Evolutionary conservation across 345 rosid genomes (phyloP).

Genomic region (Camelina hispida): DNA sequence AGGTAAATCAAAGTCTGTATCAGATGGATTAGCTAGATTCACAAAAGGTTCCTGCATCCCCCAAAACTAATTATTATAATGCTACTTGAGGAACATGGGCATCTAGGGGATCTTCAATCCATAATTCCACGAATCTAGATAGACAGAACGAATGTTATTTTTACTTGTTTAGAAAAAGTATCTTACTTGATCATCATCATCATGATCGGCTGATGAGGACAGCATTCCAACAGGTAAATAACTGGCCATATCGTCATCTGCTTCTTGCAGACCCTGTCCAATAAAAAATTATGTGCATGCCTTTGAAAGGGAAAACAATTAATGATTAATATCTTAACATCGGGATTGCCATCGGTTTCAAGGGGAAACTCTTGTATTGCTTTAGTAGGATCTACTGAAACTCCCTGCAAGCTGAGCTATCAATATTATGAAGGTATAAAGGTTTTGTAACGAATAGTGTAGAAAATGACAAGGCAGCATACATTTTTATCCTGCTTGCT

Average conservation of each 20-base stretch:
- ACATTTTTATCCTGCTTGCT: not conserved
- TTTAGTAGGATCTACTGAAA: not conserved
- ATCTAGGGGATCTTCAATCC: not conserved
- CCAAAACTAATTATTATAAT: not conserved
- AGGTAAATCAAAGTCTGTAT: constrained; percentile 8
- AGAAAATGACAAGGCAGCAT: not conserved
- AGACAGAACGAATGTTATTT: not conserved
- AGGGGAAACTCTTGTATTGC: not conserved
- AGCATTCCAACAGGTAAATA: not conserved
- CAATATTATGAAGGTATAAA: not conserved
- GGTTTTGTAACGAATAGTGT: not conserved
- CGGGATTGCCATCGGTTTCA: not conserved
- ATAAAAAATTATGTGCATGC: not conserved
- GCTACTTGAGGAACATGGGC: not conserved
- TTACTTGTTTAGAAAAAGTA: not conserved
- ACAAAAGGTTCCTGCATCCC: not conserved
- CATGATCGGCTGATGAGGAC: not conserved
- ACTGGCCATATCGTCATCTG: not conserved
- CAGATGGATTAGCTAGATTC: constrained; percentile 13
- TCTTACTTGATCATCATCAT: not conserved
- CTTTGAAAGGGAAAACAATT: not conserved
- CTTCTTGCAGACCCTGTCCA: not conserved
- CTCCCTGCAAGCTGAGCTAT: not conserved
- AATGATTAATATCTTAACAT: not conserved
- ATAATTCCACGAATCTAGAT: not conserved